phyloP scores from a whole-genome alignment of 169 alveolate genomes.

The Amoebophrya sp. region DNA sequence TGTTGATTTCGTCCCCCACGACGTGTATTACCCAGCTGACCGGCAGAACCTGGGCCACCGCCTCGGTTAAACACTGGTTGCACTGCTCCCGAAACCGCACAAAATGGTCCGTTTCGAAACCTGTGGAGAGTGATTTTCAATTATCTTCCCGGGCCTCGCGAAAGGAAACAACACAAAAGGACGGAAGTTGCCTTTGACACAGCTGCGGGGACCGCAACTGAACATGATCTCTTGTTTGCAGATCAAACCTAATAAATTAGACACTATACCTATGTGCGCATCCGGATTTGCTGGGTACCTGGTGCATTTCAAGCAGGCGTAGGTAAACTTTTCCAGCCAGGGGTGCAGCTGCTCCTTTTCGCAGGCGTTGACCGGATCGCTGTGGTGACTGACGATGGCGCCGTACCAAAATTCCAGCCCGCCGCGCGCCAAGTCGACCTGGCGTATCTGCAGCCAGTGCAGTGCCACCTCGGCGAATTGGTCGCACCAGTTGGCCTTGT shows the following conservation, averaged over 20 bases:
- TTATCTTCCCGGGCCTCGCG: too few relatives aligned
- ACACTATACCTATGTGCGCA: too few relatives aligned
- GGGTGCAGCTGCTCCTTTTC: neutral
- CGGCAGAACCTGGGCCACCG: neutral
- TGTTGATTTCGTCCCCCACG: neutral
- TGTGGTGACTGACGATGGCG: neutral
- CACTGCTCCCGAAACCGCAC: conserved; percentile 24
- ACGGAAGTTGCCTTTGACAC: too few relatives aligned
- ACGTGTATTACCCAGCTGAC: neutral
- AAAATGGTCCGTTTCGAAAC: conserved; percentile 10
- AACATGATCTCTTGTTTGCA: too few relatives aligned
- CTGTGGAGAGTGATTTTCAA: neutral
- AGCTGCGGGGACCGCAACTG: too few relatives aligned
- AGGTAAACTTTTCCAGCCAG: neutral
- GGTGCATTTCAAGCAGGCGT: neutral
- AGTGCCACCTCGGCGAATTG: neutral
- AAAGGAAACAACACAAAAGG: too few relatives aligned
- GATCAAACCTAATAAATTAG: too few relatives aligned
- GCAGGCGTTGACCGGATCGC: neutral
- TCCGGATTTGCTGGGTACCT: neutral
- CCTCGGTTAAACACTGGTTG: neutral
- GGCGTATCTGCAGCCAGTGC: neutral
- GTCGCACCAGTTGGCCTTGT: neutral
- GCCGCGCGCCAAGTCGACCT: conserved; percentile 17
- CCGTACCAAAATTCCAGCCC: conserved; percentile 1